Conservation (phyloP, 2,329 filamentous ascomycete genomes). For the Botryosphaeria agaves region DNA sequence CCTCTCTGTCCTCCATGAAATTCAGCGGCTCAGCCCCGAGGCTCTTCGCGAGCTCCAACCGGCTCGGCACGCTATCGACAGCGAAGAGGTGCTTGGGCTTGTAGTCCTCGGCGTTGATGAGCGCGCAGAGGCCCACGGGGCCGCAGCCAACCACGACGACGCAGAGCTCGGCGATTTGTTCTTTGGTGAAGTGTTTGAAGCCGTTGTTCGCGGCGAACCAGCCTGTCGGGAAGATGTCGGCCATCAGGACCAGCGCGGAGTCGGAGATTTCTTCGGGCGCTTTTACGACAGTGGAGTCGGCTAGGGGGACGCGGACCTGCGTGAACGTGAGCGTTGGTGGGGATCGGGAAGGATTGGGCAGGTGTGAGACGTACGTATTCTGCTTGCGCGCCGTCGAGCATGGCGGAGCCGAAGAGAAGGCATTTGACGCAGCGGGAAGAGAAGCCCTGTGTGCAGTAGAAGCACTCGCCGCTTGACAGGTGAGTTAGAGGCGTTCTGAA, state of each 20-base stretch:
- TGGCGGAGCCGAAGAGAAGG: constrained; percentile 50
- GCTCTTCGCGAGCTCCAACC: constrained; percentile 53
- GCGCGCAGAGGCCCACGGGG: constrained; percentile 60
- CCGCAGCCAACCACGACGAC: constrained; percentile 76
- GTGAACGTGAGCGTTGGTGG: constrained; percentile 14
- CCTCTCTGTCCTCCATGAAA: constrained; percentile 48
- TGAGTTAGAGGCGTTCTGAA: constrained; percentile 4
- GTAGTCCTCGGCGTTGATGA: constrained; percentile 60
- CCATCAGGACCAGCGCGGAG: constrained; percentile 68
- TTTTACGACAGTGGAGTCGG: constrained; percentile 64
- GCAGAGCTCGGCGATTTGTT: constrained; percentile 46
- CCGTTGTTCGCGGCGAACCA: constrained; percentile 72
- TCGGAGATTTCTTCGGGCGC: constrained; percentile 56
- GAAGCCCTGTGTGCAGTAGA: constrained; percentile 64
- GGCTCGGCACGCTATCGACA: constrained; percentile 58
- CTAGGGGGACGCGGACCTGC: constrained; percentile 55
- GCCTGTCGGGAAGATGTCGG: constrained; percentile 74
- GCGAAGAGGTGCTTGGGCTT: constrained; percentile 62
- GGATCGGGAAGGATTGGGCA: constrained; percentile 12
- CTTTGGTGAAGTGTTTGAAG: constrained; percentile 42
- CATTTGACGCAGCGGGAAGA: constrained; percentile 60
- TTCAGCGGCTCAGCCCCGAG: constrained; percentile 75
- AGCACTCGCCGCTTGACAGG: constrained; percentile 45
- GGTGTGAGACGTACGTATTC: constrained; percentile 41
- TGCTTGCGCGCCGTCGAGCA: constrained; percentile 63